Evolutionary conservation across 2,329 filamentous ascomycete genomes (phyloP).

Genomic region (Berkeleyomyces basicola): DNA sequence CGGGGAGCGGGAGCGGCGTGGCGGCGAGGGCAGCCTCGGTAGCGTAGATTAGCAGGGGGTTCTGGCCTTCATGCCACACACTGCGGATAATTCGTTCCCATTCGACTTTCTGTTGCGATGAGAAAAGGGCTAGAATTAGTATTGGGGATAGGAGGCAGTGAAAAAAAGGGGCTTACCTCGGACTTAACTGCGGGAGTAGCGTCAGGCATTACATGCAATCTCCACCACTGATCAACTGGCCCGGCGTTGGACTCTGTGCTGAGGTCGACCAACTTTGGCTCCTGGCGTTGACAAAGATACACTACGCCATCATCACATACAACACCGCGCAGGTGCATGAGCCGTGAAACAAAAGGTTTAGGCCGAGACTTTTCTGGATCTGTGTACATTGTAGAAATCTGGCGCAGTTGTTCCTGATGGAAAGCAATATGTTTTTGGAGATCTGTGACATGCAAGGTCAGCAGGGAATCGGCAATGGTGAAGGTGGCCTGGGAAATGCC

Average conservation of each 20-base stretch:
- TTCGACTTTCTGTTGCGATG: constrained; percentile 27
- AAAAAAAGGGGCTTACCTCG: constrained; percentile 26
- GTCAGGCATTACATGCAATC: constrained; percentile 27
- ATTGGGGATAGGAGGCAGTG: not conserved
- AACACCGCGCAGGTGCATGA: constrained; percentile 35
- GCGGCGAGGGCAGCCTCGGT: constrained; percentile 30
- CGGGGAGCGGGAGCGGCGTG: constrained; percentile 23
- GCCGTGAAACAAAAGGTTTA: constrained; percentile 26
- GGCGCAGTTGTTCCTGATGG: constrained; percentile 20
- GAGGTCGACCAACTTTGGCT: constrained; percentile 28
- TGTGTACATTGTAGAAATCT: constrained; percentile 26
- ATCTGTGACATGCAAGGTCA: not conserved
- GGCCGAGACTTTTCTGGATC: constrained; percentile 24
- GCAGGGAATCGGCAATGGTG: not conserved
- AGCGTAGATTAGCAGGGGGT: constrained; percentile 35
- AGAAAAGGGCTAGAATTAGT: not conserved
- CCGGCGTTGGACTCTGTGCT: constrained; percentile 18
- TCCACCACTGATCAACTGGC: constrained; percentile 38
- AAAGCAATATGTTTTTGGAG: constrained; percentile 7
- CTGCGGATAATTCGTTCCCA: constrained; percentile 29
- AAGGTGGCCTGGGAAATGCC: too few relatives aligned
- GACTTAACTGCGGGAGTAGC: constrained; percentile 28
- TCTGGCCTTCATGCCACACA: constrained; percentile 30
- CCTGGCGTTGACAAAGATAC: constrained; percentile 32
- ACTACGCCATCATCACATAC: constrained; percentile 29